Base-by-base conservation (phyloP, 345 rosid species). In the Isatis tinctoria region DNA sequence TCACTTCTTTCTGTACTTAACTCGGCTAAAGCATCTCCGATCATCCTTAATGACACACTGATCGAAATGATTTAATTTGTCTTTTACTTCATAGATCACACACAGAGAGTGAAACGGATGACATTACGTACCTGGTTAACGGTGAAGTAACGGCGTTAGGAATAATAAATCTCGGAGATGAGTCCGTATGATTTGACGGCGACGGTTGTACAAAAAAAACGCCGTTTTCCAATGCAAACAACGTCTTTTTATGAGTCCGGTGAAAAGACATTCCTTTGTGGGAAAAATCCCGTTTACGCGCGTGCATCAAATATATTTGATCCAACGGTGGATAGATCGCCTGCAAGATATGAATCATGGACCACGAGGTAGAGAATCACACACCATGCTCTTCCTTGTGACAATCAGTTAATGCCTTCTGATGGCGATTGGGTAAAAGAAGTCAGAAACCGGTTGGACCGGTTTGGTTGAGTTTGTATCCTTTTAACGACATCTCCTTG, bases 101-200 rank as follows among this genome's bases (percentile, higher is more conserved):
- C 17, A 17, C 5, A 4, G 8, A 63, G 66, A 10, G 39, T n/a
- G 53, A 10, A 6, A 32, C 28, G 35, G 45, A 18, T 22, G 13
- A 66, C 27, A 17, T 16, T 20, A 20, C 10, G 7, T 8, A 36
- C 40, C 1, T n/a, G 1, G 20, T 65, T 80, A 86, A 90, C 95
- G 87, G 84, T 89, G 82, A 88, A 78, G 89, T 88, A 60, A 80
- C 74, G 89, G 85, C 91, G 90, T 88, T 82, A 71, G 0, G 27
- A 10, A 5, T 69, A 45, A 18, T 5, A 14, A 36, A 64, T 35
- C 10, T 35, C 52, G 63, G 63, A 27, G 51, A 35, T 12, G 8
- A 2, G 11, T 12, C 39, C 63, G 59, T 65, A 16, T 69, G 75
- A 64, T 58, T 77, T 56, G 76, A 77, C 80, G 76, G 76, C 66